These are phyloP conservation scores for Trichoderma orchidacearum DNA, from an alignment of 495 filamentous ascomycete genomes.

Conservation along the genomic window DNA sequence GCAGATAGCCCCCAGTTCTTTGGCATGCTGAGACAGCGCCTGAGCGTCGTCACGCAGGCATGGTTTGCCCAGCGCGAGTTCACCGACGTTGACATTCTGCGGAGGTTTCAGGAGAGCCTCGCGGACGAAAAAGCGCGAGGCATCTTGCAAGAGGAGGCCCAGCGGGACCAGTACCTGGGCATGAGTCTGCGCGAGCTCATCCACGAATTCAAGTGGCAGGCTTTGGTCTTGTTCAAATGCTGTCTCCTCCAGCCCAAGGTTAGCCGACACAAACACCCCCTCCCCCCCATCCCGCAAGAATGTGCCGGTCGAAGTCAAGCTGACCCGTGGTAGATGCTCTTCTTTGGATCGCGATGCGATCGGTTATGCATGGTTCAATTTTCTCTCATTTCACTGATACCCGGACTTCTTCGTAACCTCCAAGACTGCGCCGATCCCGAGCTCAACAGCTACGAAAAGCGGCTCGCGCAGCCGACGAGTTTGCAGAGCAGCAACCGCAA, in stretches of 20 bases:
- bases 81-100: slow-evolving; percentile 34
- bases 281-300: neutral
- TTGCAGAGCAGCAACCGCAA: slow-evolving; percentile 82
- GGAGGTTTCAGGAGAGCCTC: slow-evolving; percentile 86
- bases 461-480: slow-evolving; percentile 63
- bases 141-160: slow-evolving; percentile 51
- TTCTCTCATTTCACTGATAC: slow-evolving; percentile 85
- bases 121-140: slow-evolving; percentile 45
- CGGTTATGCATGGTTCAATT: slow-evolving; percentile 97
- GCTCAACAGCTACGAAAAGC: slow-evolving; percentile 68
- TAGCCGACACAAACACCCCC: slow-evolving; percentile 6
- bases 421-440: slow-evolving; percentile 89
- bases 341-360: slow-evolving; percentile 92
- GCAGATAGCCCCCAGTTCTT: slow-evolving; percentile 76
- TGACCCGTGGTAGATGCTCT: slow-evolving; percentile 98
- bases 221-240: slow-evolving; percentile 85
- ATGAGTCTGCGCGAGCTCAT: slow-evolving; percentile 85
- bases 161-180: slow-evolving; percentile 80
- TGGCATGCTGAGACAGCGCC: slow-evolving; percentile 65
- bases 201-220: slow-evolving; percentile 87
- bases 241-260: slow-evolving; percentile 91
- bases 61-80: slow-evolving; percentile 95
- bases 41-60: slow-evolving; percentile 79
- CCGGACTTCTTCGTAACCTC: slow-evolving; percentile 71
- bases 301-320: neutral